Evolutionary conservation across 23 red algal species (phyloP), one percentile per base, ranked within the genome.

Genomic region (Gracilaria domingensis): DNA sequence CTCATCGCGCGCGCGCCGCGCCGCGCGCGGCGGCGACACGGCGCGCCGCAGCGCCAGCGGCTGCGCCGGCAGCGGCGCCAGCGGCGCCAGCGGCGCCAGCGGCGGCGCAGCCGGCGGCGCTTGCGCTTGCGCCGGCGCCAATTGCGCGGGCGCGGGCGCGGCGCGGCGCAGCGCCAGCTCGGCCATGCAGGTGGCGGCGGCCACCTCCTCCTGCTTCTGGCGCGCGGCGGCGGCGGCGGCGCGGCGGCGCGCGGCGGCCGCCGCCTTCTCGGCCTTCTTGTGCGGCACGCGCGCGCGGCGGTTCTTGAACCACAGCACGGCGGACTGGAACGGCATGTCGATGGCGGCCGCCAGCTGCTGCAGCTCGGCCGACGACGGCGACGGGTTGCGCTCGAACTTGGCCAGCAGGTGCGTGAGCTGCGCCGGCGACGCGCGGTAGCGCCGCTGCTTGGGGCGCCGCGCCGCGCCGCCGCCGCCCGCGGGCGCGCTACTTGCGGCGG

Each of bases 261-360:
- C 57, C 7, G 83, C 59, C 59, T 94, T 94, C 40, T 87, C 82
- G 30, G 76, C 80, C 45, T 66, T 66, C 66, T 93, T 93, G 65
- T 94, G 83, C 58, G 92, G 92, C 32, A 94, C 92, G 5, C 92
- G 72, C 24, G 92, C 92, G 29, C 92, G 82, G 1, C 92, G 71
- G 71, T 94, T 94, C 75, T 94, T 94, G 84, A 94, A 94, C 92
- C 92, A 94, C 24, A 94, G 77, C 45, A 94, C 77, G 33, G 82
- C 92, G 35, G 67, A 79, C 58, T 94, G 92, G 23, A 66, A 33
- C 54, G 92, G 92, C 92, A 94, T 94, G 64, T 71, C 62, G 58
- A 94, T 94, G 38, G 57, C 64, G 17, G 57, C 77, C 53, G 92
- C 12, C 65, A 94, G 83, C 44, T 81, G 66, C 23, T 82, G 82